These are phyloP conservation scores for Malassezia sympodialis DNA, from an alignment of 1,284 basidiomycete genomes.

Conservation along the genomic window DNA sequence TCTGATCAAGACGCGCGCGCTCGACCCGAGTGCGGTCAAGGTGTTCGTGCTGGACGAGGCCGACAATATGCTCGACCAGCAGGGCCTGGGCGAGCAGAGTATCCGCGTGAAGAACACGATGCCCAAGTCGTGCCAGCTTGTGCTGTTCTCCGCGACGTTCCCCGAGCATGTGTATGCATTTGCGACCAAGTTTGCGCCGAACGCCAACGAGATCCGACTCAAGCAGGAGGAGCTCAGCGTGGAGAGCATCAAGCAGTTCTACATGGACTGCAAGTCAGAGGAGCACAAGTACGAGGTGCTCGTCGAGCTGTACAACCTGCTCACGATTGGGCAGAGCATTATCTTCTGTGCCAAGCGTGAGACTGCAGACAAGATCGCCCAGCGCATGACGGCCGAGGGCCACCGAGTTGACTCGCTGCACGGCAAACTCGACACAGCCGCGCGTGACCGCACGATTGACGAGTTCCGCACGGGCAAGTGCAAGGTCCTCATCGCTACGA, in stretches of 20 bases:
- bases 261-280: constrained; percentile 72
- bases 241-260: constrained; percentile 92
- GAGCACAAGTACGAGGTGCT: constrained; percentile 92
- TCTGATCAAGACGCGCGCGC: constrained; percentile 53
- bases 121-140: constrained; percentile 64
- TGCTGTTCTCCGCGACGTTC: constrained; percentile 97
- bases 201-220: constrained; percentile 90
- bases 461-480: constrained; percentile 89
- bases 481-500: constrained; percentile 96
- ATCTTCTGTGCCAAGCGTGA: constrained; percentile 74
- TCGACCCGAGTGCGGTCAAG: constrained; percentile 67
- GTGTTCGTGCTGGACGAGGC: constrained; percentile 97
- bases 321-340: constrained; percentile 93
- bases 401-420: constrained; percentile 94
- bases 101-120: constrained; percentile 77
- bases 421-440: constrained; percentile 76
- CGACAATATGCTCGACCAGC: constrained; percentile 94
- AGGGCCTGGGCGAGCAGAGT: constrained; percentile 92
- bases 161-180: constrained; percentile 82
- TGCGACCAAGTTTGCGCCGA: constrained; percentile 81
- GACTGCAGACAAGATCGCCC: constrained; percentile 83
- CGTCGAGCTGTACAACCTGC: constrained; percentile 74
- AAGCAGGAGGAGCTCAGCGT: constrained; percentile 88
- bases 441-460: constrained; percentile 87
- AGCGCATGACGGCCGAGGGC: constrained; percentile 80